A percentile compares a stretch with the other conserved stretches of the same genome.
These are phyloP conservation scores for Setomelanomma holmii DNA, from an alignment of 2,329 filamentous ascomycete genomes.

Conservation along the genomic window DNA sequence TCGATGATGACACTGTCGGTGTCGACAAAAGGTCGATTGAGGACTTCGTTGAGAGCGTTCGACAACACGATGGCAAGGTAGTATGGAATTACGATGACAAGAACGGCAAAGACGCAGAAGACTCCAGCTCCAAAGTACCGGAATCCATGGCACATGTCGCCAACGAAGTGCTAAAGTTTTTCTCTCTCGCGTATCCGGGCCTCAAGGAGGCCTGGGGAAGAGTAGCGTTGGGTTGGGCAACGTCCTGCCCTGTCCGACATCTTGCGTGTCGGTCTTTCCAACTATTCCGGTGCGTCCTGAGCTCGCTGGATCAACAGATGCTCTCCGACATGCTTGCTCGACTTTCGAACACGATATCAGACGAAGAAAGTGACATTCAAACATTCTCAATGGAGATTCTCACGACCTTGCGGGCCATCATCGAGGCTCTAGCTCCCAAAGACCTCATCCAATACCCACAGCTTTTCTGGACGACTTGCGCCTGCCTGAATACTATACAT, in stretches of 20 bases:
- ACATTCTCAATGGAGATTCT: conserved; percentile 98
- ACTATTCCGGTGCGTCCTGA: conserved; percentile 92
- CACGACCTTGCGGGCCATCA: conserved; percentile 90
- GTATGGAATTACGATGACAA: conserved; percentile 96
- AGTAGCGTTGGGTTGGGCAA: conserved; percentile 91
- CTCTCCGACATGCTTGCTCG: conserved; percentile 95
- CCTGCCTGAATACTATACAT: conserved; percentile 95
- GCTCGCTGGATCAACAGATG: conserved; percentile 90
- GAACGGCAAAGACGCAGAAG: conserved; percentile 73
- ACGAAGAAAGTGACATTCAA: conserved; percentile 91
- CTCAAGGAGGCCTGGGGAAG: conserved; percentile 93
- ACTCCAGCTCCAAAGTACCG: conserved; percentile 80
- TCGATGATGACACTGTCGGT: conserved; percentile 71
- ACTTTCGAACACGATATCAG: conserved; percentile 94
- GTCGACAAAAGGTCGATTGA: conserved; percentile 80
- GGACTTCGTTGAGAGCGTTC: conserved; percentile 84
- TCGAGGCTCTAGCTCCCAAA: conserved; percentile 79
- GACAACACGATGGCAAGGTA: conserved; percentile 81
- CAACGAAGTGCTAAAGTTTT: conserved; percentile 81
- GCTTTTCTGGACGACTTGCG: conserved; percentile 96
- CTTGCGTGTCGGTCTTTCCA: conserved; percentile 97
- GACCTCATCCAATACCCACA: conserved; percentile 91
- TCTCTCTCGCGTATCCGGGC: conserved; percentile 81
- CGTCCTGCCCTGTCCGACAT: conserved; percentile 93
- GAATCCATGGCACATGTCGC: conserved; percentile 87